Conservation (phyloP, 495 filamentous ascomycete genomes). For the Jackrogersella multiformis region DNA sequence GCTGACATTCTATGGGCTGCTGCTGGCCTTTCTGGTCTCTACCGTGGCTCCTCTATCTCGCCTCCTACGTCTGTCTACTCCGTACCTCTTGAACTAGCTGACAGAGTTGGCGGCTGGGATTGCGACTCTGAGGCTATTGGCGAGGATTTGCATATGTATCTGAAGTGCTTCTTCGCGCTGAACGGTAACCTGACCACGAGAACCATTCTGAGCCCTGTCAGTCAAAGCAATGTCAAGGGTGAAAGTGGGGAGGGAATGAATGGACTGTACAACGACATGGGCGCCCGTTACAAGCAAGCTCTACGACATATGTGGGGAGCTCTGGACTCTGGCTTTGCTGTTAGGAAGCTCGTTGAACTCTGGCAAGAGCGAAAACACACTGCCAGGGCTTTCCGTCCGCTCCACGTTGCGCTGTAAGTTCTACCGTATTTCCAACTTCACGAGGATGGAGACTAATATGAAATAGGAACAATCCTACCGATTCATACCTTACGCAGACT, state of each 20-base stretch:
- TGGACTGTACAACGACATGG: conserved; percentile 62
- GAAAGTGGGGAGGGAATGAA: conserved; percentile 58
- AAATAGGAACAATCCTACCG: conserved; percentile 52
- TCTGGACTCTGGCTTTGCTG: conserved; percentile 70
- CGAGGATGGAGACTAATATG: conserved; percentile 4
- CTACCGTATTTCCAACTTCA: neutral
- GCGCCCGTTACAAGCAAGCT: conserved; percentile 71
- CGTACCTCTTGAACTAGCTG: conserved; percentile 67
- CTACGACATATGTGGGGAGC: conserved; percentile 78
- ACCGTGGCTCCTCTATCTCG: conserved; percentile 64
- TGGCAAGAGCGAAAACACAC: conserved; percentile 62
- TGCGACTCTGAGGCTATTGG: conserved; percentile 72
- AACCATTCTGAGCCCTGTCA: conserved; percentile 68
- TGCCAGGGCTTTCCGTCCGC: conserved; percentile 58
- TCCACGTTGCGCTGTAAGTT: conserved; percentile 58
- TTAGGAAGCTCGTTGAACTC: conserved; percentile 58
- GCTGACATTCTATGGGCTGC: conserved; percentile 74
- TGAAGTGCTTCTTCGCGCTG: conserved; percentile 77
- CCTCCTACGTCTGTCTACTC: conserved; percentile 78
- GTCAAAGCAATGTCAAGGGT: conserved; percentile 72
- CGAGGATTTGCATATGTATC: conserved; percentile 78
- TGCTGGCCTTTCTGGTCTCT: conserved; percentile 72
- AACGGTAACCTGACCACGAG: conserved; percentile 66
- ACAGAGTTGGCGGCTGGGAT: conserved; percentile 72
- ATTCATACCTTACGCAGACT: conserved; percentile 56